Evolutionary conservation across 768 basidiomycete genomes (phyloP).

Genomic region (Guyanaporus albipodus): DNA sequence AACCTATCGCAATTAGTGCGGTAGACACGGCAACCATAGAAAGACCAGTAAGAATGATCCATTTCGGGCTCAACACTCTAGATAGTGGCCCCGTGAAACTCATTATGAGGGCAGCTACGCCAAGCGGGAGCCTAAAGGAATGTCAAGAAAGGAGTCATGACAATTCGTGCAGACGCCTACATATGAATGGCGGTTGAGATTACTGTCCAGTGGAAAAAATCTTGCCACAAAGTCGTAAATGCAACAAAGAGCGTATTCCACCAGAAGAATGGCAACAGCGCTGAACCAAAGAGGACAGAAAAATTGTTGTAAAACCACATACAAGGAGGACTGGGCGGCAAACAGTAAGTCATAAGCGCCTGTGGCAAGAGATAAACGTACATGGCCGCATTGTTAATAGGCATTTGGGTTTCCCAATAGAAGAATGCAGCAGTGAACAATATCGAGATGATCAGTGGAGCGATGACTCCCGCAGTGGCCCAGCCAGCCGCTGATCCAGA

Average conservation of each 20-base stretch:
- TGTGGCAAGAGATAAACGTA: slow-evolving; percentile 19
- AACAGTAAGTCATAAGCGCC: neutral
- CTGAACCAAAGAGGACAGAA: slow-evolving; percentile 34
- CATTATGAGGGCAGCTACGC: slow-evolving; percentile 34
- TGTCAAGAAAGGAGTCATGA: neutral
- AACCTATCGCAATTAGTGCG: slow-evolving; percentile 39
- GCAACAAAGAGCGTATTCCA: slow-evolving; percentile 35
- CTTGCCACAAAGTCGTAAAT: slow-evolving; percentile 39
- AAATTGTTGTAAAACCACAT: slow-evolving; percentile 43
- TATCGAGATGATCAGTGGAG: slow-evolving; percentile 44
- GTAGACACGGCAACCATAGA: slow-evolving; percentile 37
- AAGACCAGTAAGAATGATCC: slow-evolving; percentile 43
- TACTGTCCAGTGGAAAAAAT: slow-evolving; percentile 39
- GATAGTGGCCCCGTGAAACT: slow-evolving; percentile 39
- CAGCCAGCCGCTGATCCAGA: slow-evolving; percentile 49
- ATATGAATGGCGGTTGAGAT: slow-evolving; percentile 39
- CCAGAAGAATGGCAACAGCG: slow-evolving; percentile 41
- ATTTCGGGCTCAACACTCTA: slow-evolving; percentile 38
- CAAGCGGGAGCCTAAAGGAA: slow-evolving; percentile 38
- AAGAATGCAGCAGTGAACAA: slow-evolving; percentile 42
- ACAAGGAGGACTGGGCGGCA: slow-evolving; percentile 34
- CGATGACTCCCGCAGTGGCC: slow-evolving; percentile 42
- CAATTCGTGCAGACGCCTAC: slow-evolving; percentile 22
- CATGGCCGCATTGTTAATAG: slow-evolving; percentile 40
- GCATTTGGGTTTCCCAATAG: slow-evolving; percentile 44